A percentile compares a stretch with the other conserved stretches of the same genome.
phyloP scores from a whole-genome alignment of 139 green algal genomes.

The Tetradesmus obliquus region DNA sequence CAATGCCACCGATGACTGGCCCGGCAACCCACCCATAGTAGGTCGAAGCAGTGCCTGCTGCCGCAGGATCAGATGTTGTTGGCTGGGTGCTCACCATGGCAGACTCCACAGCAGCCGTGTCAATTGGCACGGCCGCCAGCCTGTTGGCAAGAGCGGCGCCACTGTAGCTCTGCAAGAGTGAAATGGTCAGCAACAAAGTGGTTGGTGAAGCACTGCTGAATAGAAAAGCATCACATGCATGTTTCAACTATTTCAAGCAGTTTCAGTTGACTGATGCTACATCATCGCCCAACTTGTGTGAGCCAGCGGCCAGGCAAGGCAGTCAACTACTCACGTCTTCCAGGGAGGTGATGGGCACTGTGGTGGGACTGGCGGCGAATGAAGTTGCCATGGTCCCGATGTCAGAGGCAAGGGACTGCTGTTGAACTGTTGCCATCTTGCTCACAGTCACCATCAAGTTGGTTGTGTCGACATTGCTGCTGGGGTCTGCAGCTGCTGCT shows the following conservation, averaged over 20 bases:
- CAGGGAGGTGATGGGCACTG: background rate
- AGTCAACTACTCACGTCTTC: background rate
- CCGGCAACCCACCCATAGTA: constrained; percentile 7
- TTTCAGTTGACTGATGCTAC: too few species aligned
- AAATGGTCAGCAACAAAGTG: background rate
- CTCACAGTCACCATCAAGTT: background rate
- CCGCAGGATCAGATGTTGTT: background rate
- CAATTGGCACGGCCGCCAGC: background rate
- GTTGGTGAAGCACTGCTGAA: background rate
- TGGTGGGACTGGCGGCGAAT: background rate
- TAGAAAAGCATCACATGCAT: too few species aligned
- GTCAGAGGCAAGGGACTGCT: background rate
- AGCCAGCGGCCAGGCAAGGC: too few species aligned
- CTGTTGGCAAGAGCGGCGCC: background rate
- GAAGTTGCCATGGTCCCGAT: background rate
- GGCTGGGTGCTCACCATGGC: too few species aligned
- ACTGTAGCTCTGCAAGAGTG: background rate
- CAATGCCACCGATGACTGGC: background rate
- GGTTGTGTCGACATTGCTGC: background rate
- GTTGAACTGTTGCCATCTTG: background rate
- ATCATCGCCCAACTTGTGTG: too few species aligned
- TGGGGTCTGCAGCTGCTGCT: background rate
- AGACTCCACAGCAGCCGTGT: background rate
- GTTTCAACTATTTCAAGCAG: too few species aligned
- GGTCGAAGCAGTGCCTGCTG: background rate